Percentiles rank a stretch among this genome's conserved stretches.
Conservation (phyloP, 805 yeast genomes). For the Saccharomycopsis oosterbeekiorum region DNA sequence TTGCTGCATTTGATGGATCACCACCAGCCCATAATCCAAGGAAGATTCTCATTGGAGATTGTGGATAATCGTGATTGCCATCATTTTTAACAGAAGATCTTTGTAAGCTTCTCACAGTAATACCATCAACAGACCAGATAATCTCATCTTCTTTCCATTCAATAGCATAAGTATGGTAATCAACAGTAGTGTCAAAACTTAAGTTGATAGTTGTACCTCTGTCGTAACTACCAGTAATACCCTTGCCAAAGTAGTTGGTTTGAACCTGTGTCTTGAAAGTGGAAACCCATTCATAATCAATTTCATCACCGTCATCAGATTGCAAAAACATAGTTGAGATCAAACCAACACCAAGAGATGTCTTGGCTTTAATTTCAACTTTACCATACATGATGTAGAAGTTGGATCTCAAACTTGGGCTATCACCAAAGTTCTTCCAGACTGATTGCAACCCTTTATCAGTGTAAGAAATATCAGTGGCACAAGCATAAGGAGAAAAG, state of each 20-base stretch:
- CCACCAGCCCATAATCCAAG: conserved; percentile 82
- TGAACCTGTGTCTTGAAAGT: conserved; percentile 66
- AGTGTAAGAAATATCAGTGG: conserved; percentile 29
- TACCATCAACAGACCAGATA: conserved; percentile 68
- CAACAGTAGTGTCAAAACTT: conserved; percentile 50
- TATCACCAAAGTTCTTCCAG: conserved; percentile 41
- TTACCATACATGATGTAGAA: conserved; percentile 68
- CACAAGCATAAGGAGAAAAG: conserved; percentile 23
- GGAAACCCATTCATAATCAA: conserved; percentile 84
- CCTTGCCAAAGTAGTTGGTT: conserved; percentile 75
- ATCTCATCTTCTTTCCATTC: conserved; percentile 69
- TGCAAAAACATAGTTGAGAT: conserved; percentile 59
- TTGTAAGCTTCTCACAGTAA: conserved; percentile 49
- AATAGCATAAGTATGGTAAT: conserved; percentile 69
- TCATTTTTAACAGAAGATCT: conserved; percentile 24
- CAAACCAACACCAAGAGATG: conserved; percentile 55
- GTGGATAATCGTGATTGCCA: conserved; percentile 70
- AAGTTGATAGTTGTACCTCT: conserved; percentile 50
- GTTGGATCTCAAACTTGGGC: conserved; percentile 52
- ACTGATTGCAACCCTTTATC: conserved; percentile 41
- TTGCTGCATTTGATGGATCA: conserved; percentile 47
- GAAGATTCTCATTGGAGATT: conserved; percentile 68
- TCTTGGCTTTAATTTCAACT: conserved; percentile 46
- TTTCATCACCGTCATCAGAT: conserved; percentile 78
- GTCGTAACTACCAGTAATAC: conserved; percentile 66